Percentiles rank a stretch among this genome's conserved stretches.
Conservation (phyloP, 2,329 filamentous ascomycete species). For the Thielaviopsis ethacetica region DNA sequence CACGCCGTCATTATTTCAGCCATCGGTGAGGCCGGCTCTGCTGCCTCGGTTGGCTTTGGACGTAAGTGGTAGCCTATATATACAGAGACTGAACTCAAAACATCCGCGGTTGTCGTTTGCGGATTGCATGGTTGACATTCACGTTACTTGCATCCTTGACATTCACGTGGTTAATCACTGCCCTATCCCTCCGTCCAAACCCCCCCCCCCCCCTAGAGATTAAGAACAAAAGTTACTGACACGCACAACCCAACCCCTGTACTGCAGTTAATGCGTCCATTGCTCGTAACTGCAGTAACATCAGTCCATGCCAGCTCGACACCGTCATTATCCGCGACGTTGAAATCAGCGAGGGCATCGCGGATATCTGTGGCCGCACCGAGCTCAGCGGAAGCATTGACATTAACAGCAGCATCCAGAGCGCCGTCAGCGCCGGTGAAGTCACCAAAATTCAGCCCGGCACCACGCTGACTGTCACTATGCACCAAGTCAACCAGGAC, state of each 20-base stretch:
- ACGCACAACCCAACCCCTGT: conserved; percentile 4
- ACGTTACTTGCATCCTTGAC: neutral
- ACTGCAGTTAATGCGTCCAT: conserved; percentile 31
- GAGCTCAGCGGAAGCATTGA: conserved; percentile 45
- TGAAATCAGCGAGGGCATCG: conserved; percentile 33
- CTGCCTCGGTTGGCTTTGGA: conserved; percentile 32
- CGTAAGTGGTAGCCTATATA: conserved; percentile 17
- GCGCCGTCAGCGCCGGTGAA: conserved; percentile 25
- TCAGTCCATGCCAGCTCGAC: conserved; percentile 52
- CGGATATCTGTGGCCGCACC: conserved; percentile 46
- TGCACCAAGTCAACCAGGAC: conserved; percentile 38
- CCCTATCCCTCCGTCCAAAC: neutral
- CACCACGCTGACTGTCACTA: conserved; percentile 25
- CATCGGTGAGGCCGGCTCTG: conserved; percentile 25
- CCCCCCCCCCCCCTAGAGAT: neutral
- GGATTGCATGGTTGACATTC: too few species aligned
- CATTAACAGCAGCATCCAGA: conserved; percentile 37
- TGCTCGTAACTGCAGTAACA: conserved; percentile 45
- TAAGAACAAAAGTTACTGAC: too few species aligned
- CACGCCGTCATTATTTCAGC: conserved; percentile 32
- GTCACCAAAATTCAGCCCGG: conserved; percentile 35
- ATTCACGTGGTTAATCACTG: neutral
- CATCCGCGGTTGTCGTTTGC: too few species aligned
- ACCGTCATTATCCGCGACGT: conserved; percentile 45
- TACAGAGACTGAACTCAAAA: too few species aligned